Evolutionary conservation across 148 eudicot genomes (phyloP).

Genomic region (Polygonum aviculare): DNA sequence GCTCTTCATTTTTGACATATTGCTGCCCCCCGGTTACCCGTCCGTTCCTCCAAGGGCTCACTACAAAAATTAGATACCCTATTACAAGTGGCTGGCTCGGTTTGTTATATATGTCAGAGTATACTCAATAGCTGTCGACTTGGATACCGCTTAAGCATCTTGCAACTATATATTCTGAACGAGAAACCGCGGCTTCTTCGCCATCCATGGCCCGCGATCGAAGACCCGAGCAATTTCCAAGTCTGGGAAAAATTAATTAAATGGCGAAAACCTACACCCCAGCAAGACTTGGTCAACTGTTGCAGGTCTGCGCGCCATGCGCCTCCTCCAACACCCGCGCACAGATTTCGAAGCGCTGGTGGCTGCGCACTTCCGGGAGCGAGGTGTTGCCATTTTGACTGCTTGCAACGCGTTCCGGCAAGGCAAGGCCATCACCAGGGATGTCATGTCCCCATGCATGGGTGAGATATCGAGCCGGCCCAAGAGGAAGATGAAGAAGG

Average conservation of each 20-base stretch:
- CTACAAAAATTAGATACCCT: no score
- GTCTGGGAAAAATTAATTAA: slow-evolving; percentile 24
- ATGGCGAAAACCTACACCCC: slow-evolving; percentile 31
- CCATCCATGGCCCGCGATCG: no score
- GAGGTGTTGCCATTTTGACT: slow-evolving; percentile 24
- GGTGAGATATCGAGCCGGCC: slow-evolving; percentile 14
- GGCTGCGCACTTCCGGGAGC: slow-evolving; percentile 26
- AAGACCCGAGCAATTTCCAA: no score
- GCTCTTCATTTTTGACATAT: no score
- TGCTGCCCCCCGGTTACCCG: no score
- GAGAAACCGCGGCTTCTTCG: no score
- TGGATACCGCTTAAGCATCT: no score
- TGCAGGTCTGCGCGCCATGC: slow-evolving; percentile 57
- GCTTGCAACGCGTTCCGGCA: slow-evolving; percentile 30
- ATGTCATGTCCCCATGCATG: neutral
- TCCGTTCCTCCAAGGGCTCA: no score
- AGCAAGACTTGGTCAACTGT: slow-evolving; percentile 29
- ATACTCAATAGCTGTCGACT: no score
- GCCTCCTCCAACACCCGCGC: slow-evolving; percentile 33
- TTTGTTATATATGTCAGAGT: no score
- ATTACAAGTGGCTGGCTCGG: no score
- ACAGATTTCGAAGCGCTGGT: slow-evolving; percentile 38
- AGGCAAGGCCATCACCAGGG: neutral
- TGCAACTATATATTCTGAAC: no score
- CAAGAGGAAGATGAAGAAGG: slow-evolving; percentile 14